Evolutionary conservation across 2,329 filamentous ascomycete species (phyloP).

Genomic region (Penicillium brevicompactum): DNA sequence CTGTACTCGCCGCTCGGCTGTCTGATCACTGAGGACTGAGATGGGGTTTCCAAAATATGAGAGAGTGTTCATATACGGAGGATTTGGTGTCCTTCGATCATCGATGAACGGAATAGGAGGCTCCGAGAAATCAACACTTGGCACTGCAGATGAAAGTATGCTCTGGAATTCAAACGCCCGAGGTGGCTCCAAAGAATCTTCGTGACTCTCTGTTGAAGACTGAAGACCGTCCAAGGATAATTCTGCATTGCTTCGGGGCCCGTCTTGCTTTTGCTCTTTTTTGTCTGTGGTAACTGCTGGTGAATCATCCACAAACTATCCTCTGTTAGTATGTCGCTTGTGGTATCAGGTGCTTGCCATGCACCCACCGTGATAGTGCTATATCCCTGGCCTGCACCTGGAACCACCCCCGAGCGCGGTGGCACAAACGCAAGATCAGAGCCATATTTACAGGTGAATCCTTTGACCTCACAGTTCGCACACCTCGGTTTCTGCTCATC

Average conservation of each 20-base stretch:
- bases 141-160: not conserved
- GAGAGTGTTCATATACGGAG: not conserved
- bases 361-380: constrained; percentile 20
- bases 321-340: not conserved
- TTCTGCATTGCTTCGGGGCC: not conserved
- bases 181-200: not conserved
- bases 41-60: not conserved
- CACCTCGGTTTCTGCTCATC: constrained; percentile 30
- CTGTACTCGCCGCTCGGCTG: not conserved
- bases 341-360: not conserved
- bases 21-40: not conserved
- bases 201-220: not conserved
- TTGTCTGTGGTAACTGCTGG: constrained; percentile 10
- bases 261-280: not conserved
- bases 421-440: constrained; percentile 26
- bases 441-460: constrained; percentile 26
- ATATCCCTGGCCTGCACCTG: constrained; percentile 14
- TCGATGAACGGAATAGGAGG: not conserved
- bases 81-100: not conserved
- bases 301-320: constrained; percentile 25
- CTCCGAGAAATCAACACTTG: not conserved
- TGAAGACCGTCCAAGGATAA: constrained; percentile 2
- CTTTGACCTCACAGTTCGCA: constrained; percentile 27
- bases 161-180: constrained; percentile 1
- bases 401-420: constrained; percentile 6